phyloP scores from a whole-genome alignment of 2,329 filamentous ascomycete genomes.

The Neofusicoccum umdonicola region DNA sequence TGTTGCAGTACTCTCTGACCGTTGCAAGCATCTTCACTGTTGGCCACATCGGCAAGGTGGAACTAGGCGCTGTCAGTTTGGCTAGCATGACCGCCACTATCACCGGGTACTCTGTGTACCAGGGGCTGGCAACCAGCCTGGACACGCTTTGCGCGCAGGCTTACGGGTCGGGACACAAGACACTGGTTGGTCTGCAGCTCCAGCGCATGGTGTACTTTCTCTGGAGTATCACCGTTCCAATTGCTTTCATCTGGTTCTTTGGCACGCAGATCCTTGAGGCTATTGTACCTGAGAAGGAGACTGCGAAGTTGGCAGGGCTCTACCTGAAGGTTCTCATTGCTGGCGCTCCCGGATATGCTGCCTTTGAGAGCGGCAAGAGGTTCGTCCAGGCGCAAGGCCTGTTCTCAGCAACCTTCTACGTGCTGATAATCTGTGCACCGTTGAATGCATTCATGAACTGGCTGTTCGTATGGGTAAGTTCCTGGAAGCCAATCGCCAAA shows the following conservation, averaged over 20 bases:
- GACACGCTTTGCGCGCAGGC: slow-evolving; percentile 94
- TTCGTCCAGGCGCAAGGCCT: slow-evolving; percentile 84
- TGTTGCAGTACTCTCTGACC: slow-evolving; percentile 50
- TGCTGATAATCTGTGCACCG: slow-evolving; percentile 77
- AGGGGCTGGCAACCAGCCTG: slow-evolving; percentile 70
- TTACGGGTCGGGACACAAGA: slow-evolving; percentile 85
- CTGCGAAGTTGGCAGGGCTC: slow-evolving; percentile 67
- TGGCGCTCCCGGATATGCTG: slow-evolving; percentile 72
- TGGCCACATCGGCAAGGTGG: slow-evolving; percentile 49
- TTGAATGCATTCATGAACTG: slow-evolving; percentile 80
- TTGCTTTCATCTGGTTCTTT: slow-evolving; percentile 68
- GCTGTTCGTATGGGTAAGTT: slow-evolving; percentile 68
- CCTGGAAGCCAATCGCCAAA: neutral
- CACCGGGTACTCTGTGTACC: slow-evolving; percentile 50
- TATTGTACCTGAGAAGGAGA: slow-evolving; percentile 70
- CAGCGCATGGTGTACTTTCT: slow-evolving; percentile 81
- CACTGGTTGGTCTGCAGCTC: slow-evolving; percentile 80
- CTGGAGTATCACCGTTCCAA: slow-evolving; percentile 68
- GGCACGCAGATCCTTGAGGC: slow-evolving; percentile 61
- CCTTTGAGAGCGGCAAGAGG: slow-evolving; percentile 78
- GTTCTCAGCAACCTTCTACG: slow-evolving; percentile 80
- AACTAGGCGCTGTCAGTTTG: slow-evolving; percentile 48
- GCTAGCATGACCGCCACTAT: slow-evolving; percentile 56
- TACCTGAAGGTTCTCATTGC: slow-evolving; percentile 70
- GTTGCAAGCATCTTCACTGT: slow-evolving; percentile 50